These are phyloP conservation scores for Isoetes engelmannii DNA, from an alignment of 83 land plant species.

Conservation along the genomic window DNA sequence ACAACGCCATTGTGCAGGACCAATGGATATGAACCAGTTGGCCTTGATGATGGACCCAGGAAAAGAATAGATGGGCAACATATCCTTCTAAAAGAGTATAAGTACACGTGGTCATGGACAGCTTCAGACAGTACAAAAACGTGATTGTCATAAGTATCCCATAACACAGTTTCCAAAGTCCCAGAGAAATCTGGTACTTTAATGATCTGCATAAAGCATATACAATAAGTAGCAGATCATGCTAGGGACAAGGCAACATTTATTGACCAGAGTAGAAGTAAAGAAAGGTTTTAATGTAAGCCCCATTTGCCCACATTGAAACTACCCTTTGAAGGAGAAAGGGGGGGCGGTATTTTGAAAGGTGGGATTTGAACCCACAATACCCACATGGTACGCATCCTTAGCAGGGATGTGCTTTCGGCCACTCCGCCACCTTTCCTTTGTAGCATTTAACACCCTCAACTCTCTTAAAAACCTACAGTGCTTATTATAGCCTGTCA, in stretches of 20 bases:
- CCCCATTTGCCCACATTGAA: not conserved
- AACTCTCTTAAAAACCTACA: too few relatives aligned
- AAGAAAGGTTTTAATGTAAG: not conserved
- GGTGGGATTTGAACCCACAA: too few relatives aligned
- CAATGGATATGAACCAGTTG: constrained; percentile 12
- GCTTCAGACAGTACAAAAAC: constrained; percentile 15
- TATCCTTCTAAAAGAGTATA: constrained; percentile 15
- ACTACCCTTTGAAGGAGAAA: too few relatives aligned
- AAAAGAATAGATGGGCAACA: constrained; percentile 9
- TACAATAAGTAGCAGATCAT: not conserved
- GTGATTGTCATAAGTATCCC: constrained; percentile 17
- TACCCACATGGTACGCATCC: too few relatives aligned
- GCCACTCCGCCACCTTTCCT: too few relatives aligned
- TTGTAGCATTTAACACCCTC: too few relatives aligned
- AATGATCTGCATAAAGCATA: not conserved
- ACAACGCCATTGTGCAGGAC: constrained; percentile 18
- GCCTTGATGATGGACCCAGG: constrained; percentile 15
- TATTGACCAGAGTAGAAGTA: not conserved
- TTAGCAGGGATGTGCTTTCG: too few relatives aligned
- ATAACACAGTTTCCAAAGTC: constrained; percentile 6
- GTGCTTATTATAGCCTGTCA: too few relatives aligned
- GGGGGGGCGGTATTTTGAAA: too few relatives aligned
- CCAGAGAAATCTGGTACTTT: constrained; percentile 7
- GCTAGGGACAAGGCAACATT: not conserved
- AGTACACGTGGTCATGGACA: constrained; percentile 9